phyloP scores from a whole-genome alignment of 2,329 filamentous ascomycete genomes.

The Drechslerella coelobrocha region DNA sequence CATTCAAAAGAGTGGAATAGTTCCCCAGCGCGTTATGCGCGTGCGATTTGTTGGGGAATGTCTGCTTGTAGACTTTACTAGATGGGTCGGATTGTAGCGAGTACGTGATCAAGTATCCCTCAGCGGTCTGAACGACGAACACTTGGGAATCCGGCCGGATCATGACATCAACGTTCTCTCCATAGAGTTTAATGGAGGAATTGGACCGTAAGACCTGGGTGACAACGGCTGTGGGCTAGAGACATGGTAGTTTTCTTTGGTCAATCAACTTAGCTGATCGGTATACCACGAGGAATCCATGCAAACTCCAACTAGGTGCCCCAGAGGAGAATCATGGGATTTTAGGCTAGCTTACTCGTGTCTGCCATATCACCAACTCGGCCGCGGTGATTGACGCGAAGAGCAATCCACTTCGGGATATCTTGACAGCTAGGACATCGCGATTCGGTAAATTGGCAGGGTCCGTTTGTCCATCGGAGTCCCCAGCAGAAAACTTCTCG shows the following conservation, averaged over 20 bases:
- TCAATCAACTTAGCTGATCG: constrained; percentile 43
- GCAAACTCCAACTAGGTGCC: constrained; percentile 12
- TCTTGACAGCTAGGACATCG: constrained; percentile 74
- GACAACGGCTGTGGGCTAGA: constrained; percentile 83
- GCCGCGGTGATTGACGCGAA: constrained; percentile 88
- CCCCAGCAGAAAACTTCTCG: constrained; percentile 23
- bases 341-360: constrained; percentile 68
- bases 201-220: constrained; percentile 83
- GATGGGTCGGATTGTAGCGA: constrained; percentile 84
- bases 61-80: constrained; percentile 82
- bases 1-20: constrained; percentile 64
- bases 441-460: constrained; percentile 61
- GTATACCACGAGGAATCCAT: constrained; percentile 20
- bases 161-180: constrained; percentile 80
- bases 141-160: constrained; percentile 91
- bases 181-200: constrained; percentile 80
- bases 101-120: constrained; percentile 92
- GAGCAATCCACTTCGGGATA: constrained; percentile 78
- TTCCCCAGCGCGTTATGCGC: constrained; percentile 58
- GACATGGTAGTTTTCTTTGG: constrained; percentile 55
- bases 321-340: constrained; percentile 17
- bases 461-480: constrained; percentile 51
- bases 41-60: constrained; percentile 73
- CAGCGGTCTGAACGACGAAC: constrained; percentile 83
- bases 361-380: constrained; percentile 94